phyloP scores from a whole-genome alignment of 2,329 filamentous ascomycete genomes.

The Claviceps africana region DNA sequence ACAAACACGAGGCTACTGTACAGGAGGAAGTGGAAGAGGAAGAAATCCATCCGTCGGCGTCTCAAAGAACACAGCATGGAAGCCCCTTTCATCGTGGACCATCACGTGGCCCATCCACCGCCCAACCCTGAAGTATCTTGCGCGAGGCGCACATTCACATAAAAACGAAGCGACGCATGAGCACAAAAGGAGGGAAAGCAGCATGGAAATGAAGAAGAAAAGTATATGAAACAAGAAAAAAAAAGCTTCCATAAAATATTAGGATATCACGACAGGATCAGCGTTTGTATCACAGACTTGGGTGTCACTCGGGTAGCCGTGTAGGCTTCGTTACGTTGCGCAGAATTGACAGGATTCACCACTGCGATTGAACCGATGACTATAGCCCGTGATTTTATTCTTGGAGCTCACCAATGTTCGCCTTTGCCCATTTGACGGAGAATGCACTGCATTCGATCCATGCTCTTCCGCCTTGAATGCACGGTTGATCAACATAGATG shows the following conservation, averaged over 20 bases:
- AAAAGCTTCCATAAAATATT: not conserved
- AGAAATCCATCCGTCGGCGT: slow-evolving; percentile 6
- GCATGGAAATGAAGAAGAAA: not conserved
- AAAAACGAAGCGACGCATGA: not conserved
- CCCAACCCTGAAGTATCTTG: not conserved
- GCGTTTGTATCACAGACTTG: not conserved
- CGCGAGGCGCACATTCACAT: not conserved
- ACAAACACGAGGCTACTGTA: not conserved
- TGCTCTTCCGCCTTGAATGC: not conserved
- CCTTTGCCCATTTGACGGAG: not conserved
- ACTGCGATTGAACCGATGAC: not conserved
- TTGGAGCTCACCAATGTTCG: not conserved
- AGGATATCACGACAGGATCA: not conserved
- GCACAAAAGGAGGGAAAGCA: too few species aligned
- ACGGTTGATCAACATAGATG: slow-evolving; percentile 46
- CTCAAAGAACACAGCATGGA: slow-evolving; percentile 3
- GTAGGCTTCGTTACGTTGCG: not conserved
- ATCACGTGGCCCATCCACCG: slow-evolving; percentile 9
- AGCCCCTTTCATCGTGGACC: not conserved
- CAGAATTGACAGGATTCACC: not conserved
- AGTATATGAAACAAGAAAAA: not conserved
- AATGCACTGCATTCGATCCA: not conserved
- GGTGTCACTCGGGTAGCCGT: not conserved
- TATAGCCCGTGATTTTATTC: too few species aligned
- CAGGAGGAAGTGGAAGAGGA: slow-evolving; percentile 9